These are phyloP conservation scores for Gracilaria gracilis DNA, from an alignment of 23 red algal species.

Conservation along the genomic window DNA sequence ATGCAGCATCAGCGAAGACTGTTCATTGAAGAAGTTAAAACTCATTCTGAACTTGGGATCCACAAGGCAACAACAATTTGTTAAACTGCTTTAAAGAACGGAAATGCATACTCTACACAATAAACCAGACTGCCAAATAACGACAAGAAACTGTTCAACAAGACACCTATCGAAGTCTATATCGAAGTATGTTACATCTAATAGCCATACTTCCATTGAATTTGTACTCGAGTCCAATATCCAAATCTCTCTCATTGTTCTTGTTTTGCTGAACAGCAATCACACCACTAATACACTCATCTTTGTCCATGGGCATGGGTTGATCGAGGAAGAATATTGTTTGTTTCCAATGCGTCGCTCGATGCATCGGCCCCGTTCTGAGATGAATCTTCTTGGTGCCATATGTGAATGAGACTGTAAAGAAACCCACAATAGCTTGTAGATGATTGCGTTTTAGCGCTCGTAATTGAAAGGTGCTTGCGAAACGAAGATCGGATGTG, in stretches of 20 bases:
- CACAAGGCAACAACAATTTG: background rate
- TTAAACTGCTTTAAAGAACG: background rate
- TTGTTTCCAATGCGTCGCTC: slow-evolving; percentile 89
- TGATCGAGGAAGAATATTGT: slow-evolving; percentile 88
- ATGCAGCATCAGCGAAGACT: too few species aligned
- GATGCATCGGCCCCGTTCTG: slow-evolving; percentile 62
- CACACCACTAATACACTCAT: slow-evolving; percentile 72
- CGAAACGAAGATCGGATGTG: slow-evolving; percentile 64
- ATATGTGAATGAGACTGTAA: slow-evolving; percentile 74
- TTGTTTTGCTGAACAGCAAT: slow-evolving; percentile 80
- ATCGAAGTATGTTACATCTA: slow-evolving; percentile 50
- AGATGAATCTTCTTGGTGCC: slow-evolving; percentile 72
- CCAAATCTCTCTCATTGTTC: slow-evolving; percentile 85
- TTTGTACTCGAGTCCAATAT: slow-evolving; percentile 78
- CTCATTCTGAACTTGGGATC: too few species aligned
- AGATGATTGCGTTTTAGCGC: slow-evolving; percentile 60
- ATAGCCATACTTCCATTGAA: slow-evolving; percentile 64
- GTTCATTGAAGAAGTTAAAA: too few species aligned
- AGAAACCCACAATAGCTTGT: slow-evolving; percentile 81
- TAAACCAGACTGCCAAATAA: slow-evolving; percentile 3
- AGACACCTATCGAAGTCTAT: slow-evolving; percentile 41
- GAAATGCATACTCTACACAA: background rate
- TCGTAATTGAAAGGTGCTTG: slow-evolving; percentile 66
- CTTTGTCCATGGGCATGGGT: slow-evolving; percentile 64
- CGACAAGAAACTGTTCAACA: slow-evolving; percentile 12